Evolutionary conservation across 495 filamentous ascomycete genomes (phyloP), one percentile per base, ranked within the genome.

Genomic region (Rusavskia elegans): DNA sequence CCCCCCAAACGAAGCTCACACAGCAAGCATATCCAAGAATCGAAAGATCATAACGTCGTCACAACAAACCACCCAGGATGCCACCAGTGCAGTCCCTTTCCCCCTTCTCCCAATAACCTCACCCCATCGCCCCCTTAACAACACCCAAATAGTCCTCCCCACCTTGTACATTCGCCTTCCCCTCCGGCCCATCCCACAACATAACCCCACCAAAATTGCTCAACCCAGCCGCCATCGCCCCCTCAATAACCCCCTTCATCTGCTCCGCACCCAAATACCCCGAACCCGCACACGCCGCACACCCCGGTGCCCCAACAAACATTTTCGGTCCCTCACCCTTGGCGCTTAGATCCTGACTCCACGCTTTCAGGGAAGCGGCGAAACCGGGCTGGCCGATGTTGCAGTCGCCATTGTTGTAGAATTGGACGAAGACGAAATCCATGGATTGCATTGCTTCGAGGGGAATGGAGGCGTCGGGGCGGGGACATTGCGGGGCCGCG

Each of bases 401-500:
- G 46, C 67, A 70, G 17, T 53, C 39, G 0, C 60, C 61, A 35
- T 71, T 71, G 51, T 72, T 72, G 41, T 70, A 71, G 54, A 74
- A 77, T 50, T 70, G 69, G n/a, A 70, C 64, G 55, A 56, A 71
- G n/a, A 71, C 61, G 53, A 68, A 70, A 44, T 70, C 69, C 41
- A 63, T 61, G n/a, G 36, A 48, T 16, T 53, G 54, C 53, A 70
- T 61, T 7, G 66, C 64, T 1, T 46, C 52, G 1, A 63, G 49
- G 16, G 69, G 71, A 66, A 79, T 79, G 45, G 71, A 70, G 2
- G 68, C 66, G 55, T 80, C 77, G 0, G 77, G 76, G 20, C 72
- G 65, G 0, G 67, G 69, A 45, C 78, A 80, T 55, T 79, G 75
- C 3, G 78, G 78, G 8, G 77, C 72, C 11, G 73, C 78, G 14